Evolutionary conservation across 2,329 filamentous ascomycete species (phyloP), one percentile per base, ranked within the genome.

Genomic region (Epichloe uncinata): DNA sequence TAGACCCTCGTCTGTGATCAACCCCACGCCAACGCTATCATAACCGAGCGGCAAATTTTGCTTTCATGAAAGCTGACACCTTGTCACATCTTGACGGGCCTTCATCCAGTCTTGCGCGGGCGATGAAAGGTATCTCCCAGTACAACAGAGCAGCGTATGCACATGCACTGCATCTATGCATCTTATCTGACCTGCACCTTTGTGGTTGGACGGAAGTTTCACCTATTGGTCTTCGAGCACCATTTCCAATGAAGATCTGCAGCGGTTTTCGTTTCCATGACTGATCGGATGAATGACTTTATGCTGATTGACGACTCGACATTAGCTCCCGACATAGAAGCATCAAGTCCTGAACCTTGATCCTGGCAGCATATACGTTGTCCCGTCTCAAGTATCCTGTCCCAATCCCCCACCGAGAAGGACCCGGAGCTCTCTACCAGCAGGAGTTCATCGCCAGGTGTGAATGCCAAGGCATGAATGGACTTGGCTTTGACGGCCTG

Each of bases 391-490:
- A 82, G 79, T 16, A 85, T 78, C 42, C 74, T 70, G 50, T 88
- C 79, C 88, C 90, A 96, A 55, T 84, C 82, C 13, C 80, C 74
- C 56, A 85, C 72, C 44, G 79, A 78, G 62, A 96, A 97, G 4
- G 69, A 68, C 0, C 91, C 91, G 59, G 91, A 81, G 60, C 88
- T 95, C 67, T 95, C 86, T 35, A 79, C 82, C 41, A 95, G 67
- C 20, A 96, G 68, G 47, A 95, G 69, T 52, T 87, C 81, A 8
- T 83, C 78, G 47, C 80, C 72, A 1, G 82, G 81, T n/a, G 83
- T 84, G 63, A 93, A 95, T 5, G 81, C 84, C 51, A 96, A 74
- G n/a, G 85, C 87, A 63, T 96, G 91, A 20, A 87, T 69, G 5
- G 88, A 94, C 50, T 70, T 73, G 11, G 85, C 82, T 43, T 70